phyloP scores from a whole-genome alignment of 1,284 basidiomycete genomes.

The Termitomyces sp. region DNA sequence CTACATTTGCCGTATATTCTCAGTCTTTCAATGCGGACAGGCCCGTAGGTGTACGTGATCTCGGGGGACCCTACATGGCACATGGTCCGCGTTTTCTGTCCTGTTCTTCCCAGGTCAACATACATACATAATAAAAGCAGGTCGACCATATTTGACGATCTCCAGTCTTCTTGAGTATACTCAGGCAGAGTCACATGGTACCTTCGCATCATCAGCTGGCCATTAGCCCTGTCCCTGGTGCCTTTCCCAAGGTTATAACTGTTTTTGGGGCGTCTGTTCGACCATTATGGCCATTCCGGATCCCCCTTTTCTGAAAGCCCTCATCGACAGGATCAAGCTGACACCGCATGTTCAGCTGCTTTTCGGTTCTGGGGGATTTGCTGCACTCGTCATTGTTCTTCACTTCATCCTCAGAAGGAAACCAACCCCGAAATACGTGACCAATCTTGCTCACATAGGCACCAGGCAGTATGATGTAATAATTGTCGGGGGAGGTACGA shows the following conservation, averaged over 20 bases:
- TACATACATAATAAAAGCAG: too few species aligned
- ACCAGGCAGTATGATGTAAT: slow-evolving; percentile 49
- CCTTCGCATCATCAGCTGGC: slow-evolving; percentile 5
- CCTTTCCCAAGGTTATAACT: background rate
- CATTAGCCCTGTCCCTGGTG: background rate
- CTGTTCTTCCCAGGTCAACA: background rate
- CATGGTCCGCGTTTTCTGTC: background rate
- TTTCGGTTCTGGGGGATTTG: slow-evolving; percentile 14
- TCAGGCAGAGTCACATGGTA: slow-evolving; percentile 6
- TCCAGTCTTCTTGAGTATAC: background rate
- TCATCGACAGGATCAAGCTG: slow-evolving; percentile 12
- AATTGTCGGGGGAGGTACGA: slow-evolving; percentile 51
- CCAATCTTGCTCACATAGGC: slow-evolving; percentile 19
- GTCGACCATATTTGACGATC: too few species aligned
- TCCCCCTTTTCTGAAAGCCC: background rate
- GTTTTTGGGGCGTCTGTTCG: background rate
- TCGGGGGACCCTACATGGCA: background rate
- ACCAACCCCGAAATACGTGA: slow-evolving; percentile 16
- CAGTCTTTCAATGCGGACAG: background rate
- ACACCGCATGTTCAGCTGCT: slow-evolving; percentile 6
- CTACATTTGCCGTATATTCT: background rate
- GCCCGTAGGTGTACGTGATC: background rate
- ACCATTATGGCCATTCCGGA: slow-evolving; percentile 7
- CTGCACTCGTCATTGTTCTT: slow-evolving; percentile 13
- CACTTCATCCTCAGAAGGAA: slow-evolving; percentile 11